Base-by-base conservation (phyloP, 371 early-diverging fungal genomes). In the Haplosporangium sp. region DNA sequence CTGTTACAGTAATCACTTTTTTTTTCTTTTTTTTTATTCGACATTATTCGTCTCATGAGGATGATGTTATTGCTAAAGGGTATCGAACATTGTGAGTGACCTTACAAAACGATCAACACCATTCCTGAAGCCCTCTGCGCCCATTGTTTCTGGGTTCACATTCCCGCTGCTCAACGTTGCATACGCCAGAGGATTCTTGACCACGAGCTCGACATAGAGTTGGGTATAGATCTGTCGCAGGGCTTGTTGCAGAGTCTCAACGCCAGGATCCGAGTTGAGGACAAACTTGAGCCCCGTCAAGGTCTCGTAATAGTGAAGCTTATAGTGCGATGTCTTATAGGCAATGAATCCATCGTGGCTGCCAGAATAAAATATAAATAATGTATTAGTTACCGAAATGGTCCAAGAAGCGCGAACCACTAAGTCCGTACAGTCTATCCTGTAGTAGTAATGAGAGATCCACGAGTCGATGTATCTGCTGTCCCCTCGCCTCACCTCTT, bases 171-270 rank as follows among this genome's bases (percentile, higher is more conserved):
- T 42, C 21, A 69, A 14, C 40, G 12, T 57, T 2, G 72, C 51
- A 23, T 66, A 65, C 7, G 64, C 81, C 61, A 94, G 68, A 13
- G 94, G 93, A 64, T 93, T 92, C 77, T 92, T 95, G 60, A 93
- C 91, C 0, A 96, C 95, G 76, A 92, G 95, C 72, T 96, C 96
- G 12, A 98, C 95, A 81, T 95, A 98, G 21, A 95, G 84, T 55
- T 94, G 90, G 36, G 89, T 84, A 81, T 96, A 94, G 54, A 97
- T 94, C 69, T 90, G 89, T 42, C 91, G 88, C 12, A 97, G 83
- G 1, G 91, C 91, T 2, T 87, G 83, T 48, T 90, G 86, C 69
- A 94, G 85, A 11, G 87, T 85, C 6, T 87, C 86, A 9, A 88
- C 87, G 18, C 86, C 87, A 13, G 93, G 90, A 81, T 95, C 96